Evolutionary conservation across 2,329 filamentous ascomycete genomes (phyloP).

Genomic region (Diaporthe caulivora): DNA sequence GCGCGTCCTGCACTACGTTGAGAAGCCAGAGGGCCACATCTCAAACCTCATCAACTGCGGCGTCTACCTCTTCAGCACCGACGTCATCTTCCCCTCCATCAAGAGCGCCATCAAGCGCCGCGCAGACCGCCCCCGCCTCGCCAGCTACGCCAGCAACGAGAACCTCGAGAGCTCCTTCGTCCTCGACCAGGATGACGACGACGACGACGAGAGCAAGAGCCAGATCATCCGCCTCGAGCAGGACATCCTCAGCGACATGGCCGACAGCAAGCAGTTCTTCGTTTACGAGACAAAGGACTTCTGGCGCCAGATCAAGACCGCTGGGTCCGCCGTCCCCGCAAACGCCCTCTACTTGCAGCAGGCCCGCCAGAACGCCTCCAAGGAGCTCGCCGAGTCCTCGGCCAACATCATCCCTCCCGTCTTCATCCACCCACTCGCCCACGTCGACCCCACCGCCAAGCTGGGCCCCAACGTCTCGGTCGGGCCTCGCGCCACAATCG

Average conservation of each 20-base stretch:
- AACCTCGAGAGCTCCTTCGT: slow-evolving; percentile 81
- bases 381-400: slow-evolving; percentile 85
- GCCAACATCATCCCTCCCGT: slow-evolving; percentile 92
- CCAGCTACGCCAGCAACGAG: slow-evolving; percentile 96
- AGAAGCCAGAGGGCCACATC: slow-evolving; percentile 98
- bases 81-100: slow-evolving; percentile 97
- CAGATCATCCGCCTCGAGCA: slow-evolving; percentile 96
- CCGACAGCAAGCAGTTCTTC: slow-evolving; percentile 97
- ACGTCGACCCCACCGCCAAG: slow-evolving; percentile 94
- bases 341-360: slow-evolving; percentile 97
- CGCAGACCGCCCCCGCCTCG: slow-evolving; percentile 87
- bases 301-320: slow-evolving; percentile 99
- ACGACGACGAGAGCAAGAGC: slow-evolving; percentile 81
- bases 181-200: slow-evolving; percentile 60
- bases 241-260: slow-evolving; percentile 94
- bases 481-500: slow-evolving; percentile 87
- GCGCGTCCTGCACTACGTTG: slow-evolving; percentile 97
- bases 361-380: slow-evolving; percentile 84
- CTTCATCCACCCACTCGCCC: slow-evolving; percentile 92
- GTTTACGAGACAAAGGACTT: slow-evolving; percentile 99
- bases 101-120: slow-evolving; percentile 95
- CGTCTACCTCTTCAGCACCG: slow-evolving; percentile 96
- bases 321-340: slow-evolving; percentile 94
- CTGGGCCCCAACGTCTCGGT: slow-evolving; percentile 97
- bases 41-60: slow-evolving; percentile 99